phyloP scores from a whole-genome alignment of 129 eudicot genomes.

The Oenanthe sinensis region DNA sequence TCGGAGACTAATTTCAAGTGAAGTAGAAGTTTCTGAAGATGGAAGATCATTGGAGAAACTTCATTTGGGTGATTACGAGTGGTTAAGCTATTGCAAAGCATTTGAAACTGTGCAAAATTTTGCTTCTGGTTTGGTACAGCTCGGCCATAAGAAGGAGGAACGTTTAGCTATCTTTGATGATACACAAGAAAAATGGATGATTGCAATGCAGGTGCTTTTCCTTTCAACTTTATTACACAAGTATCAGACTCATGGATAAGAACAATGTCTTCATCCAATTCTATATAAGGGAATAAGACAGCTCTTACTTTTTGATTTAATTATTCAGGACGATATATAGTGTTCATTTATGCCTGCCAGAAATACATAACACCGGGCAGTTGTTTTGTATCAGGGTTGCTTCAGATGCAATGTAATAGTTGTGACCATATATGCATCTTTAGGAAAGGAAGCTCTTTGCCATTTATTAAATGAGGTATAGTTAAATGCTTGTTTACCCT shows the following conservation, averaged over 20 bases:
- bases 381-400: slow-evolving; percentile 58
- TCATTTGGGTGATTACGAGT: slow-evolving; percentile 88
- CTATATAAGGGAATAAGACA: neutral
- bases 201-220: slow-evolving; percentile 69
- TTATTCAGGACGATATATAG: neutral
- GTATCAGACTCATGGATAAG: neutral
- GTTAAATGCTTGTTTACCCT: neutral
- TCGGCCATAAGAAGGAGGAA: slow-evolving; percentile 71
- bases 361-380: slow-evolving; percentile 7
- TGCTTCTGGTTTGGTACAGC: slow-evolving; percentile 72
- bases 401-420: slow-evolving; percentile 60
- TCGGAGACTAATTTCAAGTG: slow-evolving; percentile 53
- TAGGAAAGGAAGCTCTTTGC: slow-evolving; percentile 90
- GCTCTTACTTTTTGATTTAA: neutral
- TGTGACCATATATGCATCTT: slow-evolving; percentile 90
- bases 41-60: slow-evolving; percentile 84
- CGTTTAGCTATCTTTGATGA: slow-evolving; percentile 97
- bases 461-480: slow-evolving; percentile 86
- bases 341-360: neutral
- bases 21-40: slow-evolving; percentile 42
- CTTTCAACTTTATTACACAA: neutral
- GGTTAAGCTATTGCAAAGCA: slow-evolving; percentile 62
- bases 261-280: neutral
- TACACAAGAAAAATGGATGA: slow-evolving; percentile 91
- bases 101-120: slow-evolving; percentile 66